Base-by-base conservation (phyloP, 2,329 filamentous ascomycete species). In the Paradendryphiella salina region DNA sequence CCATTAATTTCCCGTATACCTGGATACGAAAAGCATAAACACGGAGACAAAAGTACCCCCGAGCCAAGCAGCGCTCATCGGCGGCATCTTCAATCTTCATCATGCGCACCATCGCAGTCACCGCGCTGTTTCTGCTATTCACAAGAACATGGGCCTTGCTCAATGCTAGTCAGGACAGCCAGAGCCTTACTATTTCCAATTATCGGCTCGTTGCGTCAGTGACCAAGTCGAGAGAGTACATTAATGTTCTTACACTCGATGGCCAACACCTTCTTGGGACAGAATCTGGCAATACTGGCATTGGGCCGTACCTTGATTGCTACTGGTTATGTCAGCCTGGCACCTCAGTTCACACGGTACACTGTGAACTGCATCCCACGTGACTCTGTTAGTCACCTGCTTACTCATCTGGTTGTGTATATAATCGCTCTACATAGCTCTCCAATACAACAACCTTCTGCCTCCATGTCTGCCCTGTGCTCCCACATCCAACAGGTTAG, bases 191-290 rank as follows among this genome's bases (percentile, higher is more conserved):
- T 0, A 67, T 81, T 8, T 57, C 67, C 33, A 81, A 80, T 52
- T 72, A 76, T 35, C 73, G 77, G 3, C 67, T 82, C 2, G 72
- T 67, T 3, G 73, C 76, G 1, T 69, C 75, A 4, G 71, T 80
- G 23, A 71, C 73, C 52, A 81, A 79, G 59, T 61, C 64, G 1
- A 68, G 58, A 4, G 78, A 78, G 0, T 69, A 71, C 10, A 73
- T 80, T 15, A 67, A 74, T 8, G 65, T 70, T 14, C 65, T 81
- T 3, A 70, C 66, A 9, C 74, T 81, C 0, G 78, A 80, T 58
- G 73, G 71, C 0, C 77, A 80, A 52, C 63, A 64, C 15, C 49
- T 64, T 5, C 36, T 64, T 4, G 61, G 61, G 3, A 56, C 46
- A 0, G 63, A 63, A 34, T 40, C 56, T 44, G 58, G 57, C 9